These are phyloP conservation scores for Blastomyces gilchristii DNA, from an alignment of 2,329 filamentous ascomycete genomes.

Conservation along the genomic window DNA sequence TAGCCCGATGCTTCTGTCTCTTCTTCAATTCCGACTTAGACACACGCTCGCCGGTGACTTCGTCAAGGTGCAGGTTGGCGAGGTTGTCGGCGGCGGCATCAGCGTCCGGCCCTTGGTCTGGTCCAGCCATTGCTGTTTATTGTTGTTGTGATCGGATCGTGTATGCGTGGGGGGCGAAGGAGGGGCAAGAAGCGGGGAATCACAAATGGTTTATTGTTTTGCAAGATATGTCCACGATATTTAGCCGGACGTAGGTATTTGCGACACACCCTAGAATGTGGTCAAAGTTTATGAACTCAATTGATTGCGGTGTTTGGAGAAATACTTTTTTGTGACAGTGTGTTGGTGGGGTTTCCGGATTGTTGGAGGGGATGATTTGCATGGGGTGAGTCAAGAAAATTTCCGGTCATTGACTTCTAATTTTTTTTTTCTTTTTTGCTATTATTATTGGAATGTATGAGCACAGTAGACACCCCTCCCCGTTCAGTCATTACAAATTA, in stretches of 20 bases:
- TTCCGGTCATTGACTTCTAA: not conserved
- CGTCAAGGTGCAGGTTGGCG: slow-evolving; percentile 73
- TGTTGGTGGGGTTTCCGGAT: not conserved
- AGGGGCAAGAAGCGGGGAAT: not conserved
- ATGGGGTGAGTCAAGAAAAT: slow-evolving; percentile 1
- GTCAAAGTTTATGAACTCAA: not conserved
- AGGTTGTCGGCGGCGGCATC: slow-evolving; percentile 40
- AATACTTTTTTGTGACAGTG: not conserved
- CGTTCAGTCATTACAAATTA: not conserved
- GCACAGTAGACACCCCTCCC: too few species aligned
- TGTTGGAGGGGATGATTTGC: not conserved
- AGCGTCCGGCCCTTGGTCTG: slow-evolving; percentile 32
- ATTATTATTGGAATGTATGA: not conserved
- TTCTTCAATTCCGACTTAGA: slow-evolving; percentile 91
- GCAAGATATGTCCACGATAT: not conserved
- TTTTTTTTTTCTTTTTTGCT: too few species aligned
- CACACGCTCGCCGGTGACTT: slow-evolving; percentile 78
- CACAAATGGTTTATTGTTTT: not conserved
- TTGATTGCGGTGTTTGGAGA: not conserved
- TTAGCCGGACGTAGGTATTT: not conserved
- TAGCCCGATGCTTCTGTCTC: slow-evolving; percentile 80
- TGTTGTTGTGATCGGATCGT: slow-evolving; percentile 3
- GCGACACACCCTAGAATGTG: not conserved
- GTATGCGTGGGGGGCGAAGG: slow-evolving; percentile 2
- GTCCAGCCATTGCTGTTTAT: slow-evolving; percentile 22